Evolutionary conservation across 768 basidiomycete genomes (phyloP).

Genomic region (Suillus clintonianus): DNA sequence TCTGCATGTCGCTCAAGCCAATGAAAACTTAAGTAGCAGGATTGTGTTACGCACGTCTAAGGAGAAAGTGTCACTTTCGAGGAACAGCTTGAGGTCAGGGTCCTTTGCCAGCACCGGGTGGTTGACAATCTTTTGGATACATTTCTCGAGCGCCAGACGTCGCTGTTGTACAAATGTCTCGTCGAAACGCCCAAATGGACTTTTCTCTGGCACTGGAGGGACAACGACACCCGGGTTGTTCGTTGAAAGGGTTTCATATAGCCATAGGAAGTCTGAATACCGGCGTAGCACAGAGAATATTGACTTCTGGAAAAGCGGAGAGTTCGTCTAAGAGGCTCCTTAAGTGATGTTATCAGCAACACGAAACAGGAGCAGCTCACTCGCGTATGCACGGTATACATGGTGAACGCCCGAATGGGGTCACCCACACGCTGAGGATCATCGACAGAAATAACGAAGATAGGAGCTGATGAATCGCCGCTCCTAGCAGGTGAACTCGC

Average conservation of each 20-base stretch:
- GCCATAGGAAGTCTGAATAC: slow-evolving; percentile 97
- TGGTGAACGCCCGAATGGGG: slow-evolving; percentile 89
- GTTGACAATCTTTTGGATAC: slow-evolving; percentile 89
- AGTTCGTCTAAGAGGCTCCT: slow-evolving; percentile 65
- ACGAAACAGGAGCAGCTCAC: slow-evolving; percentile 41
- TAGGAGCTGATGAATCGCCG: slow-evolving; percentile 57
- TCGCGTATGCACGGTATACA: slow-evolving; percentile 93
- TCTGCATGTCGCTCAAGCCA: slow-evolving; percentile 45
- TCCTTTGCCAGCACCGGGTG: slow-evolving; percentile 92
- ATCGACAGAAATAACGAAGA: slow-evolving; percentile 88
- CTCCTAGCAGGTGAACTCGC: slow-evolving; percentile 19
- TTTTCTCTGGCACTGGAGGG: slow-evolving; percentile 96
- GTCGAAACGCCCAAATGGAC: slow-evolving; percentile 89
- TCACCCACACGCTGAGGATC: slow-evolving; percentile 98
- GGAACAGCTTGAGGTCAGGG: slow-evolving; percentile 82
- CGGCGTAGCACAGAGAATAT: slow-evolving; percentile 93
- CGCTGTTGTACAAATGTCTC: slow-evolving; percentile 89
- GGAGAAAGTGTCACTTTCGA: slow-evolving; percentile 91
- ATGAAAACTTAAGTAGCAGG: background rate
- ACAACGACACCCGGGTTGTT: slow-evolving; percentile 98
- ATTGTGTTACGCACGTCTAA: slow-evolving; percentile 67
- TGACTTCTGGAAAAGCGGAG: slow-evolving; percentile 78
- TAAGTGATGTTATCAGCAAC: background rate
- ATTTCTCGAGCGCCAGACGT: slow-evolving; percentile 81
- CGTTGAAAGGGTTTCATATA: slow-evolving; percentile 81